Evolutionary conservation across 2,329 filamentous ascomycete species (phyloP).

Genomic region (Aspergillus carbonarius): DNA sequence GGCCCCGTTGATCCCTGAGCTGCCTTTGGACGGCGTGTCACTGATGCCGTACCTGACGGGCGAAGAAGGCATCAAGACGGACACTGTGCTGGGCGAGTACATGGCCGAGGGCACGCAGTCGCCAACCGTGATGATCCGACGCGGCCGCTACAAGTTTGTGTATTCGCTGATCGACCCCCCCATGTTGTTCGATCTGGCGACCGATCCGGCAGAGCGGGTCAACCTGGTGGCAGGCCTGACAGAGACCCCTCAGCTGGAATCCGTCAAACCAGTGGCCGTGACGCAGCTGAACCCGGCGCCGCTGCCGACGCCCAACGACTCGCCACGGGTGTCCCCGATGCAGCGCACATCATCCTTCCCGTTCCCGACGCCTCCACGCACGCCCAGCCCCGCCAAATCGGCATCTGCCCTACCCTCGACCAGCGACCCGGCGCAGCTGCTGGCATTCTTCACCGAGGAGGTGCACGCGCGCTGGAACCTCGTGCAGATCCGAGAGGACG

Average conservation of each 20-base stretch:
- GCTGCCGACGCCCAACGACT: constrained; percentile 35
- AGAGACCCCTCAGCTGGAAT: constrained; percentile 41
- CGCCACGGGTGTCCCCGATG: constrained; percentile 29
- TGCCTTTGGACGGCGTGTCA: constrained; percentile 85
- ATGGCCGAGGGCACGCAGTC: constrained; percentile 88
- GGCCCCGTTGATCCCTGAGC: constrained; percentile 63
- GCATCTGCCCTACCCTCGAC: constrained; percentile 32
- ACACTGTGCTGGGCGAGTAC: constrained; percentile 93
- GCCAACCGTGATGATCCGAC: constrained; percentile 90
- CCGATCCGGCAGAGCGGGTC: constrained; percentile 73
- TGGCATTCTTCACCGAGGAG: constrained; percentile 71
- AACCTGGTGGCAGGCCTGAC: constrained; percentile 57
- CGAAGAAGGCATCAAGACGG: constrained; percentile 57
- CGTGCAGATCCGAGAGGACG: constrained; percentile 69
- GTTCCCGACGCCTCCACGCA: constrained; percentile 40
- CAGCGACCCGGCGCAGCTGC: constrained; percentile 42
- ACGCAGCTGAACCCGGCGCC: constrained; percentile 15
- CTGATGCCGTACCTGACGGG: constrained; percentile 73
- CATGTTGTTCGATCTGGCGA: constrained; percentile 76
- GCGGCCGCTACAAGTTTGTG: constrained; percentile 87
- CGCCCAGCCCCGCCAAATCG: constrained; percentile 38
- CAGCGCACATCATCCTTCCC: constrained; percentile 30
- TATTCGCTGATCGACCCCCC: constrained; percentile 80
- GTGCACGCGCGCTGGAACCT: constrained; percentile 78
- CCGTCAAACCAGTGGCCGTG: constrained; percentile 31